Base-by-base conservation (phyloP, 202 grass and related monocot genomes). In the Setaria italica region DNA sequence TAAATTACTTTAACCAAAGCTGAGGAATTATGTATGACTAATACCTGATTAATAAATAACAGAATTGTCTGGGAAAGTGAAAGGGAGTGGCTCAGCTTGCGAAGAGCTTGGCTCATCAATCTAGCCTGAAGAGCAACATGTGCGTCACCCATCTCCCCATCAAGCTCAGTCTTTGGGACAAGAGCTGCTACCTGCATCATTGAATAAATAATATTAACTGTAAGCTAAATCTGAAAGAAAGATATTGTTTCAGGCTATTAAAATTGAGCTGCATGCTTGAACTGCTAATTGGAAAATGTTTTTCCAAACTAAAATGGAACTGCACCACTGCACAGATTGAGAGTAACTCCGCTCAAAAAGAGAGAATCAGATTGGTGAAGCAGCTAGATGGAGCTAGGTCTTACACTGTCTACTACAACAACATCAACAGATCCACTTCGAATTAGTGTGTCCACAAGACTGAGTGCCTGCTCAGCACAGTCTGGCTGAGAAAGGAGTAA, bases 401-500 rank as follows among this genome's bases (percentile, higher is more conserved):
- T 94, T 95, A 99, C 96, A 91, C 96, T 99, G 84, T 99, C 96
- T 75, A 99, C 93, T 87, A 99, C 96, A 80, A 99, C 90, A 92
- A 99, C 96, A 91, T 99, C 96, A 87, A 99, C 81, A 86, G 96
- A 99, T 39, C 96, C 93, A 86, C 96, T 99, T 80, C 96, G 90
- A 89, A 99, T 95, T 67, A 99, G 90, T 10, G 93, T 99, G 74
- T 99, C 97, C 37, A 96, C 92, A 71, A 99, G 97, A 83, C 93
- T 90, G 84, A 99, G 90, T 80, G 97, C 97, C 80, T 99, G 97
- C 76, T 99, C 97, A 82, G 85, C 93, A 83, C 77, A 92, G 70
- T 99, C 93, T 50, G 97, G 97, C 72, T 96, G 97, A 90, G 93
- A 94, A 65, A 99, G 79, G 50, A 99, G 91, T 76, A 99, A 90